phyloP scores from a whole-genome alignment of 2,329 filamentous ascomycete species.

The Capronia epimyces region DNA sequence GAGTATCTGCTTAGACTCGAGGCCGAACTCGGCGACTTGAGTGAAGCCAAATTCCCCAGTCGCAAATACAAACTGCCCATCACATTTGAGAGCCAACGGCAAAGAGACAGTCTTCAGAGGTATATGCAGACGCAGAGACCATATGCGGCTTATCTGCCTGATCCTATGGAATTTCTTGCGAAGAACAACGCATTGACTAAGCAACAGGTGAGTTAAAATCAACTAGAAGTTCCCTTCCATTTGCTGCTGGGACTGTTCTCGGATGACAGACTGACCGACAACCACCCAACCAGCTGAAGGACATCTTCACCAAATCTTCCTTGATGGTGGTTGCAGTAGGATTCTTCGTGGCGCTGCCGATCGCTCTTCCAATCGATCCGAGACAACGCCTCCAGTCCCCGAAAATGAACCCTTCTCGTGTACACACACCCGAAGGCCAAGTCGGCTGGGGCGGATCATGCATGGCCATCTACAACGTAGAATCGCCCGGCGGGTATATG shows the following conservation, averaged over 20 bases:
- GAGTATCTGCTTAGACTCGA: conserved; percentile 37
- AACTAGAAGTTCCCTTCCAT: no score
- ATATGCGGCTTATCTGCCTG: conserved; percentile 58
- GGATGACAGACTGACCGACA: not conserved
- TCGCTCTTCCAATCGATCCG: conserved; percentile 51
- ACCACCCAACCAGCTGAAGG: conserved; percentile 37
- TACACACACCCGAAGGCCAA: conserved; percentile 53
- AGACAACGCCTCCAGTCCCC: conserved; percentile 50
- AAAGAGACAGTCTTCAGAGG: conserved; percentile 50
- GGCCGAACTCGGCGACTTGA: conserved; percentile 38
- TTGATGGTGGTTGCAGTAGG: conserved; percentile 52
- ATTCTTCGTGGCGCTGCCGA: conserved; percentile 52
- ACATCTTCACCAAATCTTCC: conserved; percentile 48
- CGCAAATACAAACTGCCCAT: conserved; percentile 44
- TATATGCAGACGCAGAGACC: conserved; percentile 59
- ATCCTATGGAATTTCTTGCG: conserved; percentile 55
- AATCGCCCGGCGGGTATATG: conserved; percentile 54
- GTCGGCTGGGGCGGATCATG: conserved; percentile 53
- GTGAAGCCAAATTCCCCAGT: conserved; percentile 39
- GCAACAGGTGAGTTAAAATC: conserved; percentile 32
- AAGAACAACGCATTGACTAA: conserved; percentile 51
- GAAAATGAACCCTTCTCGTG: conserved; percentile 53
- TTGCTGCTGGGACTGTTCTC: no score
- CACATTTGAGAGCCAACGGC: conserved; percentile 36
- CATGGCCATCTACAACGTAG: conserved; percentile 52